A percentile compares a stretch with the other conserved stretches of the same genome.
Evolutionary conservation across 2,329 filamentous ascomycete species (phyloP).

Genomic region (Fusarium nelsonii): DNA sequence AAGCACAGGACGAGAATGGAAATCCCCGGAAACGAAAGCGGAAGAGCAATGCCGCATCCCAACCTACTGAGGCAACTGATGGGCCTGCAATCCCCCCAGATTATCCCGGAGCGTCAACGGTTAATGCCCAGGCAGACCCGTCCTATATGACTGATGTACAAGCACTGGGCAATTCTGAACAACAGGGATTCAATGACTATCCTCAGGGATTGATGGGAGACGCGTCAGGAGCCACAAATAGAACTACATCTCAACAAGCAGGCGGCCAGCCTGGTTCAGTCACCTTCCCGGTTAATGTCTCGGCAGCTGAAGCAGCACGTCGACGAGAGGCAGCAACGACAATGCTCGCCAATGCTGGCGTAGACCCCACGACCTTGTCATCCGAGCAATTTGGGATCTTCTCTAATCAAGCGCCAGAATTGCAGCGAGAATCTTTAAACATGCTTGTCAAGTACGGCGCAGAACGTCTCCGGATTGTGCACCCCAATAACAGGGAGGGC

Average conservation of each 20-base stretch:
- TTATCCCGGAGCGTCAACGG: constrained; percentile 15
- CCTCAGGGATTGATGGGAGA: constrained; percentile 34
- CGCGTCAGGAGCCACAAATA: constrained; percentile 15
- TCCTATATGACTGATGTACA: constrained; percentile 27
- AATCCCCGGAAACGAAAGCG: constrained; percentile 49
- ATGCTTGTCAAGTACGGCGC: constrained; percentile 70
- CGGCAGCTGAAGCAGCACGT: constrained; percentile 63
- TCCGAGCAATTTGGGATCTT: constrained; percentile 70
- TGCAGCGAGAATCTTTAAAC: constrained; percentile 66
- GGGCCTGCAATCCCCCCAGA: constrained; percentile 31
- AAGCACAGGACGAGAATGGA: constrained; percentile 45
- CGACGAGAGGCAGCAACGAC: constrained; percentile 62
- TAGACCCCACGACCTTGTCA: constrained; percentile 66
- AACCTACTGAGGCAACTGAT: constrained; percentile 25
- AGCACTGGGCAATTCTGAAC: not conserved
- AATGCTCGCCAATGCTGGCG: constrained; percentile 60
- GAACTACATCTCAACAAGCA: constrained; percentile 14
- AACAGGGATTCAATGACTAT: constrained; percentile 32
- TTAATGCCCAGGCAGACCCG: constrained; percentile 12
- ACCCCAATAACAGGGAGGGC: constrained; percentile 58
- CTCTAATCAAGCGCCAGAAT: constrained; percentile 68
- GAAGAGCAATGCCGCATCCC: constrained; percentile 42
- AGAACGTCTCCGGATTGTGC: constrained; percentile 68
- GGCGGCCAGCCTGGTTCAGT: constrained; percentile 30
- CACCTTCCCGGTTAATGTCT: constrained; percentile 51